These are phyloP conservation scores for Byssothecium circinans DNA, from an alignment of 2,329 filamentous ascomycete species.

Conservation along the genomic window DNA sequence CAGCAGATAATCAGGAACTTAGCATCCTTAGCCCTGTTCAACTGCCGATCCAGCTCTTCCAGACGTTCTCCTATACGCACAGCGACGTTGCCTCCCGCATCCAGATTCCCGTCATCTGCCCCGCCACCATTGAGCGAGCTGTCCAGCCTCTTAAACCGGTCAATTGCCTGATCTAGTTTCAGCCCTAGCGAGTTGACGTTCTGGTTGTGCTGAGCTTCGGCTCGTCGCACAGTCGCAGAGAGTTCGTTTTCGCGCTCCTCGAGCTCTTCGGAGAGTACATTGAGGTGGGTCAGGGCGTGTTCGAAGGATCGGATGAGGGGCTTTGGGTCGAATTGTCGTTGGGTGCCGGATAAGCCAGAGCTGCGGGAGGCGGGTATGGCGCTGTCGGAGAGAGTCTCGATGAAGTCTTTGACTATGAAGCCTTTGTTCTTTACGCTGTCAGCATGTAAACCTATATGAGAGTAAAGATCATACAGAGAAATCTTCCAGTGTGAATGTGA, in stretches of 20 bases:
- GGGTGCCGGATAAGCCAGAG: conserved; percentile 60
- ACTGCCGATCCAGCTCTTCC: conserved; percentile 91
- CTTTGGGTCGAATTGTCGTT: conserved; percentile 80
- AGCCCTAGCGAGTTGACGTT: conserved; percentile 84
- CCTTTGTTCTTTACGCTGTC: conserved; percentile 56
- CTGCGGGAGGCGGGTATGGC: conserved; percentile 78
- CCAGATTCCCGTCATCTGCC: conserved; percentile 54
- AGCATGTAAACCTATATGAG: not conserved
- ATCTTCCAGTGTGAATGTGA: conserved; percentile 83
- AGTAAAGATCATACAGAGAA: conserved; percentile 46
- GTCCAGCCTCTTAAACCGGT: conserved; percentile 88
- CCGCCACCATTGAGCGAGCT: conserved; percentile 70
- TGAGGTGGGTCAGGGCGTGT: conserved; percentile 68
- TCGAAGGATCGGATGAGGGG: conserved; percentile 96
- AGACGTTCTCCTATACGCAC: conserved; percentile 93
- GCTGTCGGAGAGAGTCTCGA: conserved; percentile 86
- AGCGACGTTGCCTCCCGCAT: conserved; percentile 78
- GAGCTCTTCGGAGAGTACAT: conserved; percentile 75
- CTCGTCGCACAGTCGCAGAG: conserved; percentile 82
- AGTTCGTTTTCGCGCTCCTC: conserved; percentile 90
- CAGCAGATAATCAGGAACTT: conserved; percentile 96
- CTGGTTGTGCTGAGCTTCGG: conserved; percentile 88
- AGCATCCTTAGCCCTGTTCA: conserved; percentile 85
- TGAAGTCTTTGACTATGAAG: conserved; percentile 97
- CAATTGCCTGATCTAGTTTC: conserved; percentile 90